Evolutionary conservation across 2,329 filamentous ascomycete species (phyloP), one percentile per base, ranked within the genome.

Genomic region (Gnomoniopsis smithogilvyi): DNA sequence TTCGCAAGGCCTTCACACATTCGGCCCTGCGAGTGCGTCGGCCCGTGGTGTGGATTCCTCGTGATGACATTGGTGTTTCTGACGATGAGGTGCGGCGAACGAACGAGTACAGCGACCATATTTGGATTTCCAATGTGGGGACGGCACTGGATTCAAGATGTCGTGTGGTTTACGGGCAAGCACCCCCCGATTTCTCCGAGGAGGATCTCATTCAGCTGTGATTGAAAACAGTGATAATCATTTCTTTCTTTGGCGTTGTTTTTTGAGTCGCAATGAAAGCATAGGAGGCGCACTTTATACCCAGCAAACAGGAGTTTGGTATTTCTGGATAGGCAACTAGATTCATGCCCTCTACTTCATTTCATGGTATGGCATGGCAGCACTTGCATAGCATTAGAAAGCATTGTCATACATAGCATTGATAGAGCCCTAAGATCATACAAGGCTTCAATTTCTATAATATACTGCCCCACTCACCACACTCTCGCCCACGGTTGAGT

Each of bases 71-170:
- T 6, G 95, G 95, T 6, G 84, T 99, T 59, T 92, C 90, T 64
- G 92, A 96, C 66, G 94, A 98, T 66, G 95, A 99, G 76, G 89
- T 98, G 48, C 81, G 81, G 68, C 81, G 90, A 38, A 96, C 92
- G 7, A 82, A 87, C 64, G 80, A 81, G 51, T 90, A 92, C 70
- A 94, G 88, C 69, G 85, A 90, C 60, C 80, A 86, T 62, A 89
- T 98, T 54, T 96, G 92, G 90, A 92, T 98, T 70, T 96, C 91
- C 67, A 97, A 97, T 72, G 90, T 96, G 71, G 92, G 92, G 60
- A 92, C 94, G 21, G 90, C 91, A 11, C 78, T 98, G 66, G 92
- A 97, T 76, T 89, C 86, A 58, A 92, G 92, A 72, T 85, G 86
- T 33, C 85, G 89, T 19, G 92, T 96, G 6, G 85, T 96, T 41